Evolutionary conservation across 805 yeast genomes (phyloP), one percentile per base, ranked within the genome.

Genomic region (Myxozyma vanderwaltii): DNA sequence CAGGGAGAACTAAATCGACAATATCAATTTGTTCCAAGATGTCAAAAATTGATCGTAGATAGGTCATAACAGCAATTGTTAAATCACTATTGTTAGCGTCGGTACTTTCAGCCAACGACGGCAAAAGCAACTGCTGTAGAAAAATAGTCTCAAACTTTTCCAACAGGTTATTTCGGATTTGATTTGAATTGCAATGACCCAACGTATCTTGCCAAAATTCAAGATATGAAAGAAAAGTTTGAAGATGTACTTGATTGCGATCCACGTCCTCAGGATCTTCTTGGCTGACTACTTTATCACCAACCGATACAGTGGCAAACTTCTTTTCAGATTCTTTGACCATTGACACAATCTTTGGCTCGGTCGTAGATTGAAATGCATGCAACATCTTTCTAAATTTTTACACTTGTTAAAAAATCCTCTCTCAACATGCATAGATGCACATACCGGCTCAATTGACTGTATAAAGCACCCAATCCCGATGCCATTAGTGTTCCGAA

Each of bases 181-280:
- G 24, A 1, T 47, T 50, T 5, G 68, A 65, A 23, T 17, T 29
- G 53, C 71, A 68, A 41, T 59, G 61, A 12, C 48, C 39, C 15
- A 70, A 35, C 48, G 68, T 53, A 48, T 70, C 71, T 46, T 70
- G 72, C 72, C 72, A 69, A 47, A 70, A 70, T 26, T 62, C 63
- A 6, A 70, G 54, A 48, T 68, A 69, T 15, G 63, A 36, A 27
- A 67, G 40, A 54, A 70, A 70, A 39, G 53, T 58, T 7, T 53
- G 54, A 27, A 67, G 38, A 54, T 65, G 59, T 5, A 24, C 47
- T 4, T 51, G 40, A 24, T 60, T 54, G 19, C n/a, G n/a, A 24
- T 38, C 64, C 1, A 29, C 27, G 7, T 58, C 64, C 24, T 41
- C 45, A 4, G 50, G 45, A 39, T 59, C 65, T 7, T 47, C 65